These are phyloP conservation scores for Saxophila tyrrhenica DNA, from an alignment of 495 filamentous ascomycete species.

Conservation along the genomic window DNA sequence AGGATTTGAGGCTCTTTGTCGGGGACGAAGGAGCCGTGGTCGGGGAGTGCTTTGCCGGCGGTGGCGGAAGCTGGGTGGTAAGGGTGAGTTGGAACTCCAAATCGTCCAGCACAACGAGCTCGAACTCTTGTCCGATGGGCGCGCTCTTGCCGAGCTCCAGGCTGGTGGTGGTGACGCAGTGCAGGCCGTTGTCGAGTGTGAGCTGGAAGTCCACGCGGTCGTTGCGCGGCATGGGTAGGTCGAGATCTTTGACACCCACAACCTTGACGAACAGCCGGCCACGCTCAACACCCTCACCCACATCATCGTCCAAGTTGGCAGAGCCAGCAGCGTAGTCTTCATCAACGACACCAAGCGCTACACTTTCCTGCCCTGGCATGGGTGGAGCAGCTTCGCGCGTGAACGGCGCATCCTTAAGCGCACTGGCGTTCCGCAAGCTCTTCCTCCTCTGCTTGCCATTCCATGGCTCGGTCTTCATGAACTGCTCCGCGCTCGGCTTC, in stretches of 20 bases:
- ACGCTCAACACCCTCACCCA: conserved; percentile 72
- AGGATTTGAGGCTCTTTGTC: conserved; percentile 39
- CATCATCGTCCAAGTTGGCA: conserved; percentile 34
- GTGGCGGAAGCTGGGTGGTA: conserved; percentile 84
- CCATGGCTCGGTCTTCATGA: conserved; percentile 95
- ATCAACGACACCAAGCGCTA: conserved; percentile 45
- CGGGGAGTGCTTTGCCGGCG: conserved; percentile 34
- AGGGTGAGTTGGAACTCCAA: conserved; percentile 95
- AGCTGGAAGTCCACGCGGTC: conserved; percentile 87
- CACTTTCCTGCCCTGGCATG: conserved; percentile 73
- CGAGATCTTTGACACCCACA: conserved; percentile 87
- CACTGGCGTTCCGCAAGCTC: conserved; percentile 49
- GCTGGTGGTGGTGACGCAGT: conserved; percentile 95
- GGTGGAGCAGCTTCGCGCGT: conserved; percentile 56
- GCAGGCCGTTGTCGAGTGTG: conserved; percentile 91
- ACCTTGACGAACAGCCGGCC: conserved; percentile 97
- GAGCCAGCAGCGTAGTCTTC: conserved; percentile 46
- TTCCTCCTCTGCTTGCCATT: conserved; percentile 63
- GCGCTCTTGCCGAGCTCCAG: conserved; percentile 84
- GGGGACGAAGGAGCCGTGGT: conserved; percentile 10
- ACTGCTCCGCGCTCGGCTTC: conserved; percentile 58
- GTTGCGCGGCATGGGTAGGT: conserved; percentile 77
- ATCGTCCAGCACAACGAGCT: conserved; percentile 91
- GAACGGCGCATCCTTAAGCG: conserved; percentile 50
- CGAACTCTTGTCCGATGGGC: conserved; percentile 95